Percentiles rank a stretch among this genome's conserved stretches.
Evolutionary conservation across 2,329 filamentous ascomycete species (phyloP).

Genomic region (Diplodia seriata): DNA sequence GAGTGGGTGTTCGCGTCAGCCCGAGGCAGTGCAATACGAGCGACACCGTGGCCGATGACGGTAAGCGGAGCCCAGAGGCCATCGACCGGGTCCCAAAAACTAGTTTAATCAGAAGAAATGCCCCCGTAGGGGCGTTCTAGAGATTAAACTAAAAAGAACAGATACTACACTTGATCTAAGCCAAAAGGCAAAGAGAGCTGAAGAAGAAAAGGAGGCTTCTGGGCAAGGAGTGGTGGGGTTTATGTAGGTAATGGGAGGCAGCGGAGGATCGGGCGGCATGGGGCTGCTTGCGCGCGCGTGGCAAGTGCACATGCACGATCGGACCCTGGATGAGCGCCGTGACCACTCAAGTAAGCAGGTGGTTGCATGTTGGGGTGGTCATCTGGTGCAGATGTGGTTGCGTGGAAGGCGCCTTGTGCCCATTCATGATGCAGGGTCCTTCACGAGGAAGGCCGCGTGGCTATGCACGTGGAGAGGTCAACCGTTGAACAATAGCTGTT

Average conservation of each 20-base stretch:
- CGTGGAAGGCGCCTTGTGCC: background rate
- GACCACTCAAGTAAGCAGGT: background rate
- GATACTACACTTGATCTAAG: conserved; percentile 30
- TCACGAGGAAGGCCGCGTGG: background rate
- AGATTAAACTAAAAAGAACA: conserved; percentile 28
- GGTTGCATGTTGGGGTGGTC: background rate
- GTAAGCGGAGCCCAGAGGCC: conserved; percentile 76
- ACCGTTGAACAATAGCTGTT: background rate
- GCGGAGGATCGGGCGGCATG: background rate
- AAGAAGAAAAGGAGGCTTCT: conserved; percentile 3
- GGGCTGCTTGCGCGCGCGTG: background rate
- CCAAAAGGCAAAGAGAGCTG: conserved; percentile 25
- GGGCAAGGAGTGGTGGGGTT: background rate
- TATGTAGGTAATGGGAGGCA: background rate
- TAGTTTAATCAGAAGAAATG: conserved; percentile 14
- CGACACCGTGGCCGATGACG: conserved; percentile 70
- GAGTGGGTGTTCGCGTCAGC: conserved; percentile 66
- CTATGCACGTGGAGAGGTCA: no score
- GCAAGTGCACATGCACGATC: background rate
- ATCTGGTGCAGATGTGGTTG: background rate
- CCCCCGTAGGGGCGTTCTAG: conserved; percentile 20
- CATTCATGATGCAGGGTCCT: background rate
- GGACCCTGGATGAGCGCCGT: background rate
- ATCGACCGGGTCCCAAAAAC: conserved; percentile 67
- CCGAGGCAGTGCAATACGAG: conserved; percentile 76